Base-by-base conservation (phyloP, 441 rosid species). In the Kokia cookei region DNA sequence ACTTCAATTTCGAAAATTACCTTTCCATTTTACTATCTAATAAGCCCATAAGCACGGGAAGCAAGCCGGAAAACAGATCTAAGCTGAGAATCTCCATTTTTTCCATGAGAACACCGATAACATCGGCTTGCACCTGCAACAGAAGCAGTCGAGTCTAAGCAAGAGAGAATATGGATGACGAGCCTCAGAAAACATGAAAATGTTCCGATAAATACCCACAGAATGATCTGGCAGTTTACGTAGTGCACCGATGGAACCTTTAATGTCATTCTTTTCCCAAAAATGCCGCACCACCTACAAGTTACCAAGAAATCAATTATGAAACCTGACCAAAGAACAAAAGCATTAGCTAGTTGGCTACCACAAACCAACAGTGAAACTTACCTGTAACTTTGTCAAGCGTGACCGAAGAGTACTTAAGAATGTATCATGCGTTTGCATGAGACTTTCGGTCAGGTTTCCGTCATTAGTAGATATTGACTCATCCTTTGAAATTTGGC, bases 1-100 rank as follows among this genome's bases (percentile, higher is more conserved):
- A 19, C n/a, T 57, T 26, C 3, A 54, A 22, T 47, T 27, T 51
- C 50, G 65, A 22, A 48, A 76, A 71, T 72, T 87, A 96, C 98
- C 99, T 93, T 75, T 96, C 99, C 74, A 79, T 83, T 78, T 86
- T 91, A 86, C 99, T 91, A 82, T 93, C 93, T 58, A 96, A 85
- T 78, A 96, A 84, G 82, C 95, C 89, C 77, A 89, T 80, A 72
- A 96, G 99, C 84, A 96, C 89, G 3, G 98, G 99, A 69, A 94
- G 87, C 81, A 94, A 81, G 81, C 86, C 88, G 54, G 91, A 87
- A 84, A 94, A 96, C 62, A 93, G 75, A 80, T 94, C 96, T 75
- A 96, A 81, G 71, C 87, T 92, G 80, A 93, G 82, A 74, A 89
- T 83, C 79, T 92, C 97, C 82, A 89, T 86, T 86, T 91, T 92